phyloP scores from a whole-genome alignment of 2,329 filamentous ascomycete species.

The Leptodontidium sp. region DNA sequence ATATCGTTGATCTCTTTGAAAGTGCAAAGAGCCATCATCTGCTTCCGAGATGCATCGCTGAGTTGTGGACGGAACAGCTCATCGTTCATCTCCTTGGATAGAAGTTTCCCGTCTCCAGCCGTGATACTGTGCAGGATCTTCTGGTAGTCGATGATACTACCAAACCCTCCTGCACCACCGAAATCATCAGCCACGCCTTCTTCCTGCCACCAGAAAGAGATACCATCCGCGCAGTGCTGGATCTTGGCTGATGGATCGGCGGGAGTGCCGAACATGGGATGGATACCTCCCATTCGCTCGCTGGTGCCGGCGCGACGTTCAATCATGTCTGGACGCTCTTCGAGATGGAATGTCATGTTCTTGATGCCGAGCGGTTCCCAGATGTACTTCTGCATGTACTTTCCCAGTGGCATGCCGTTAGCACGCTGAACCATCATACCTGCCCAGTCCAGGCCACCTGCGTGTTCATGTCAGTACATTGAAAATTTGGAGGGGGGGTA shows the following conservation, averaged over 20 bases:
- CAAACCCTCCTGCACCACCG: conserved; percentile 50
- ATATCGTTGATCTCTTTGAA: conserved; percentile 27
- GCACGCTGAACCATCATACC: conserved; percentile 57
- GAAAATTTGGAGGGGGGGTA: neutral
- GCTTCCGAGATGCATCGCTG: conserved; percentile 35
- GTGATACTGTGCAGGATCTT: conserved; percentile 57
- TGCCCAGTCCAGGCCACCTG: conserved; percentile 50
- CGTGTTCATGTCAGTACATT: neutral
- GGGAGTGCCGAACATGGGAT: conserved; percentile 25
- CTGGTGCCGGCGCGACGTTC: neutral
- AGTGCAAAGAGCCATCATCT: conserved; percentile 38
- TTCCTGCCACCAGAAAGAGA: neutral
- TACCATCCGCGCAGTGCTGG: conserved; percentile 21
- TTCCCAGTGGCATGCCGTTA: conserved; percentile 31
- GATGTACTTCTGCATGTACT: conserved; percentile 37
- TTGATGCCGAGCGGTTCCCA: conserved; percentile 30
- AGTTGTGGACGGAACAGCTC: conserved; percentile 59
- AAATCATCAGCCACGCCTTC: conserved; percentile 32
- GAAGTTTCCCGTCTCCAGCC: conserved; percentile 56
- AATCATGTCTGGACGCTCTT: neutral
- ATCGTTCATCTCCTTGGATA: conserved; percentile 52
- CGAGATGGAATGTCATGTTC: conserved; percentile 23
- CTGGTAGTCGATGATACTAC: conserved; percentile 52
- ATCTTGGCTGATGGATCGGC: conserved; percentile 28
- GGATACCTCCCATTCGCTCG: neutral